Percentiles rank a stretch among this genome's conserved stretches.
phyloP scores from a whole-genome alignment of 495 filamentous ascomycete species.

The Amphirosellinia nigrospora region DNA sequence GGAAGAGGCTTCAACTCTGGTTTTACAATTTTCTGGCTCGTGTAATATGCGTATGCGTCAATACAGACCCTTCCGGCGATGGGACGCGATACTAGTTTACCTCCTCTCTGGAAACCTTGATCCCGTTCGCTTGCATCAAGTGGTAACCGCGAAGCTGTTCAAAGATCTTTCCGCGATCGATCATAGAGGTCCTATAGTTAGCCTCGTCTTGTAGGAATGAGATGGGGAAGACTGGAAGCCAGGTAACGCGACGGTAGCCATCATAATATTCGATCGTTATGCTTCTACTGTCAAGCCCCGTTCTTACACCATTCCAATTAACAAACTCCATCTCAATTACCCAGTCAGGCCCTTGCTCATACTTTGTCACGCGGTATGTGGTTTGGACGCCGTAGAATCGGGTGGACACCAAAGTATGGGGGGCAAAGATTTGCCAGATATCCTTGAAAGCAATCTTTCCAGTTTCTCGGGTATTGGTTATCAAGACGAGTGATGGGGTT shows the following conservation, averaged over 20 bases:
- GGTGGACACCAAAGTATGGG: slow-evolving; percentile 35
- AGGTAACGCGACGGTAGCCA: slow-evolving; percentile 57
- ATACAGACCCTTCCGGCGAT: slow-evolving; percentile 31
- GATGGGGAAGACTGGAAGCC: slow-evolving; percentile 59
- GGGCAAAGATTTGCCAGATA: slow-evolving; percentile 46
- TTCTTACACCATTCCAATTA: slow-evolving; percentile 62
- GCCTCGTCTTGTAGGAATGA: slow-evolving; percentile 52
- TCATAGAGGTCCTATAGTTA: slow-evolving; percentile 39
- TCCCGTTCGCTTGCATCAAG: slow-evolving; percentile 61
- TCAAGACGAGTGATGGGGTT: slow-evolving; percentile 52
- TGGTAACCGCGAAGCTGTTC: slow-evolving; percentile 59
- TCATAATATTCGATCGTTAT: slow-evolving; percentile 50
- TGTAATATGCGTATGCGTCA: slow-evolving; percentile 35
- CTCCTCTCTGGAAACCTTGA: slow-evolving; percentile 22
- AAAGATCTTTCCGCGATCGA: slow-evolving; percentile 52
- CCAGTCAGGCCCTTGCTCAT: slow-evolving; percentile 21
- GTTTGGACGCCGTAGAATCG: slow-evolving; percentile 29
- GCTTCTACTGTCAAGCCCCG: slow-evolving; percentile 48
- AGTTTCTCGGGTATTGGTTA: slow-evolving; percentile 23
- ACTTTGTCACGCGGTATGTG: slow-evolving; percentile 31
- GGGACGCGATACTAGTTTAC: not conserved
- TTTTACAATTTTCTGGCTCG: slow-evolving; percentile 19
- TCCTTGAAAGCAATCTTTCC: slow-evolving; percentile 28
- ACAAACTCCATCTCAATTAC: slow-evolving; percentile 48
- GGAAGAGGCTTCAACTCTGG: slow-evolving; percentile 23